Evolutionary conservation across 306 rosid species (phyloP), one percentile per base, ranked within the genome.

Genomic region (Cucurbita moschata): DNA sequence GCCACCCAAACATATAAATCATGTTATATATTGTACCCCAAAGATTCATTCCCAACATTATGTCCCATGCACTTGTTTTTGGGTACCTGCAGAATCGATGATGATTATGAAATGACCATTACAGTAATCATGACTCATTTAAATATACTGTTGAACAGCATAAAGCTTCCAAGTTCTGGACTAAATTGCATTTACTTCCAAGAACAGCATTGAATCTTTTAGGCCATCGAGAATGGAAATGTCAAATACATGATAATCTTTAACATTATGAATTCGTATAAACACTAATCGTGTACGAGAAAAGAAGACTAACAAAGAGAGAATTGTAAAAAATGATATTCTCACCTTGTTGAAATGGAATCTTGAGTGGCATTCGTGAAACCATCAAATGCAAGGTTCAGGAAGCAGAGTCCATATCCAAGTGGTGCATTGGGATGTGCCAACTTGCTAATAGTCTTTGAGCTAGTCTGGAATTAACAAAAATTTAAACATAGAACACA

Each of bases 301-400:
- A 64, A 64, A 30, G 50, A 39, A 63, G 50, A 10, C 15, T 64
- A 18, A 10, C 52, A 6, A 3, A 65, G 35, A 42, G 37, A 43
- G 12, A 37, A 40, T 11, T 40, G 19, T 21, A 43, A 30, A n/a
- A 50, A 1, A 35, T 7, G 19, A 56, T 75, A 60, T 58, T 51
- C 35, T 74, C 81, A 95, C 99, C 97, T 88, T 71, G 83, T 72
- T 54, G 79, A 83, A 79, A 95, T 84, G 75, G 99, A 95, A 89
- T 95, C 99, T 83, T 95, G 99, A 80, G 99, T 95, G 44, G 99
- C 99, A 85, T 95, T 95, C 52, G 99, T 95, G 81, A 95, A 95
- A 77, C 99, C 99, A 81, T 95, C 99, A 87, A 95, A 95, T 49
- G 96, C 90, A 72, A 95, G 97, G 86, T 95, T 95, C 38, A 95